Percentiles rank a stretch among this genome's conserved stretches.
Conservation (phyloP, 768 basidiomycete genomes). For the Russula abietina region DNA sequence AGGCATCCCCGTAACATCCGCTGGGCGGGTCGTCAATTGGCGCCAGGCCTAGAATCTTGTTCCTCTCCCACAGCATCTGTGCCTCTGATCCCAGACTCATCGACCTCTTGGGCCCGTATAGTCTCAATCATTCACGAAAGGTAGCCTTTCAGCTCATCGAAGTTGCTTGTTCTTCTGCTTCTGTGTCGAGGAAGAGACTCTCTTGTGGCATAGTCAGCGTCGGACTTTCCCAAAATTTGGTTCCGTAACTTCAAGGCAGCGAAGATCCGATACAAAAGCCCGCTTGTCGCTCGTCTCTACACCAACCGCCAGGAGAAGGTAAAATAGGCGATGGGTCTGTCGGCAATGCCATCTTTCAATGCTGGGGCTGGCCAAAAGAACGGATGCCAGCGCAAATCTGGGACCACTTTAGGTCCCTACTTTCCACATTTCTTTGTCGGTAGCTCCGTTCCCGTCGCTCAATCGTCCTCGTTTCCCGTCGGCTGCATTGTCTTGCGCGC, state of each 20-base stretch:
- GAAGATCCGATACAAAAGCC: conserved; percentile 13
- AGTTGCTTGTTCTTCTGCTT: neutral
- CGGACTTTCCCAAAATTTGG: conserved; percentile 6
- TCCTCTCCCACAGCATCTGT: neutral
- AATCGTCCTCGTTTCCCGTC: conserved; percentile 4
- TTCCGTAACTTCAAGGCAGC: conserved; percentile 16
- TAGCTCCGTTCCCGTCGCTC: conserved; percentile 1
- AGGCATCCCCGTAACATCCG: neutral
- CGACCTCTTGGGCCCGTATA: neutral
- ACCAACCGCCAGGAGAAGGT: neutral
- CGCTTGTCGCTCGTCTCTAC: conserved; percentile 2
- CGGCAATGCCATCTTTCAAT: neutral
- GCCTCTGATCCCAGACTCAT: neutral
- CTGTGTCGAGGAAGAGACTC: neutral
- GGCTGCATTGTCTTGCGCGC: neutral
- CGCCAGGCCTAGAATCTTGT: conserved; percentile 9
- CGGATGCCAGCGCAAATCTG: neutral
- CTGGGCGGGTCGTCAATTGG: neutral
- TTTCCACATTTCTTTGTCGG: neutral
- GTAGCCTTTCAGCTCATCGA: neutral
- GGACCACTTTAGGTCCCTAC: neutral
- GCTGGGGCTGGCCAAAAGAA: neutral
- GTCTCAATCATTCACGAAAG: neutral
- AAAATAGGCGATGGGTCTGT: neutral
- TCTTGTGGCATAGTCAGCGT: neutral